Evolutionary conservation across 306 rosid species (phyloP).

Genomic region (Quercus variabilis): DNA sequence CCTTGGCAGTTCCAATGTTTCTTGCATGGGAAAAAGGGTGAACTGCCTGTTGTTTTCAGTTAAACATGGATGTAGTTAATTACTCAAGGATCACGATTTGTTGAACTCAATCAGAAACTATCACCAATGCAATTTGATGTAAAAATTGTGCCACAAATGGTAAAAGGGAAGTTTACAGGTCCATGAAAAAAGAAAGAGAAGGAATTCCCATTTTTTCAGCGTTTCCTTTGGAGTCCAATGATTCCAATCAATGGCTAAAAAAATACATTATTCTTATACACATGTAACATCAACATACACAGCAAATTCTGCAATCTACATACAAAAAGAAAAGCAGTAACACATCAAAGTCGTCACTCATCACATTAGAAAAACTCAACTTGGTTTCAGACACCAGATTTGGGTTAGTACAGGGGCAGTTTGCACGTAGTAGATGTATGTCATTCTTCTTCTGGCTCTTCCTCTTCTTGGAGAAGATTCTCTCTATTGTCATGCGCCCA

Average conservation of each 20-base stretch:
- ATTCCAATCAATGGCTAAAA: neutral
- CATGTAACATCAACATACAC: constrained; percentile 1
- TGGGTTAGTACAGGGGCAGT: constrained; percentile 28
- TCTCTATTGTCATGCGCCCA: constrained; percentile 99
- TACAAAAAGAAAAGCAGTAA: constrained; percentile 13
- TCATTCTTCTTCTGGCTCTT: constrained; percentile 95
- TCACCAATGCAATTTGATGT: neutral
- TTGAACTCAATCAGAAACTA: too few species aligned
- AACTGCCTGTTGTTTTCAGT: too few species aligned
- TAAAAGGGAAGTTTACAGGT: neutral
- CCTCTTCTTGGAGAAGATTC: constrained; percentile 98
- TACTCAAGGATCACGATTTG: too few species aligned
- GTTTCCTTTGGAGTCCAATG: too few species aligned
- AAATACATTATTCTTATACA: neutral
- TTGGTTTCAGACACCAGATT: constrained; percentile 6
- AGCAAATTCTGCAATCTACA: constrained; percentile 33
- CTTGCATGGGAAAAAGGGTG: too few species aligned
- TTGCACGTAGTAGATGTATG: neutral
- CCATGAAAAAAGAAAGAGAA: neutral
- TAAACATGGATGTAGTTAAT: too few species aligned
- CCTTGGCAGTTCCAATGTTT: too few species aligned
- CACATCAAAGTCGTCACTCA: constrained; percentile 21
- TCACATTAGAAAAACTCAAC: constrained; percentile 18
- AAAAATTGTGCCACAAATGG: neutral
- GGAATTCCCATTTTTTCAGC: neutral